Evolutionary conservation across 1,284 basidiomycete genomes (phyloP).

Genomic region (Porodaedalea pini): DNA sequence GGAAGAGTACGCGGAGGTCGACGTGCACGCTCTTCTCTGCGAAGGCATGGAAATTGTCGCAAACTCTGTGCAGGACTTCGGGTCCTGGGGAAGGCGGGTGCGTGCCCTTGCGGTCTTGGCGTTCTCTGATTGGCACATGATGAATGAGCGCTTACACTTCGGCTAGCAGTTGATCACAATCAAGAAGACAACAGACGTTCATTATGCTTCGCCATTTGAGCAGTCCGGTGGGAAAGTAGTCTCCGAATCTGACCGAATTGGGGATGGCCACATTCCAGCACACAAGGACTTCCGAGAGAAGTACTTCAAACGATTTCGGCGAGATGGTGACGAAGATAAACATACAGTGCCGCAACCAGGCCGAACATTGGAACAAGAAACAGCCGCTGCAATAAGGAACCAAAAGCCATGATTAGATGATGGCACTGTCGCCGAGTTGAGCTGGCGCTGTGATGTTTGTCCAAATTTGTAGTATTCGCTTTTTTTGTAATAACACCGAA

Average conservation of each 20-base stretch:
- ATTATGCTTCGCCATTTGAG: slow-evolving; percentile 51
- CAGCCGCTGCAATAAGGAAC: not conserved
- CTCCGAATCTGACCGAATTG: slow-evolving; percentile 21
- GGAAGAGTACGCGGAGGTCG: slow-evolving; percentile 85
- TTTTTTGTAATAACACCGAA: slow-evolving; percentile 8
- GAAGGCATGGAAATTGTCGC: slow-evolving; percentile 87
- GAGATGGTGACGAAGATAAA: slow-evolving; percentile 29
- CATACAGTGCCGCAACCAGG: not conserved
- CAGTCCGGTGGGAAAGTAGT: slow-evolving; percentile 26
- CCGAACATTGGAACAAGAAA: not conserved
- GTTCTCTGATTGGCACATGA: not conserved
- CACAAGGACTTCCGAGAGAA: slow-evolving; percentile 79
- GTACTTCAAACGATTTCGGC: slow-evolving; percentile 74
- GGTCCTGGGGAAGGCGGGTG: slow-evolving; percentile 90
- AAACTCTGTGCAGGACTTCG: slow-evolving; percentile 93
- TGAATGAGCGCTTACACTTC: slow-evolving; percentile 9
- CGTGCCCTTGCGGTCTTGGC: slow-evolving; percentile 33
- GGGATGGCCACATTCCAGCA: slow-evolving; percentile 51
- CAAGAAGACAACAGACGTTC: slow-evolving; percentile 57
- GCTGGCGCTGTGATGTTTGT: not conserved
- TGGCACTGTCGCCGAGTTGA: not conserved
- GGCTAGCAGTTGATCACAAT: slow-evolving; percentile 79
- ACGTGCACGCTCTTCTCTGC: slow-evolving; percentile 69
- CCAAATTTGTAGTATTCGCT: slow-evolving; percentile 6
- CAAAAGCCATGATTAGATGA: not conserved